These are phyloP conservation scores for Fraxinus platypoda DNA, from an alignment of 305 asterid species.

Conservation along the genomic window DNA sequence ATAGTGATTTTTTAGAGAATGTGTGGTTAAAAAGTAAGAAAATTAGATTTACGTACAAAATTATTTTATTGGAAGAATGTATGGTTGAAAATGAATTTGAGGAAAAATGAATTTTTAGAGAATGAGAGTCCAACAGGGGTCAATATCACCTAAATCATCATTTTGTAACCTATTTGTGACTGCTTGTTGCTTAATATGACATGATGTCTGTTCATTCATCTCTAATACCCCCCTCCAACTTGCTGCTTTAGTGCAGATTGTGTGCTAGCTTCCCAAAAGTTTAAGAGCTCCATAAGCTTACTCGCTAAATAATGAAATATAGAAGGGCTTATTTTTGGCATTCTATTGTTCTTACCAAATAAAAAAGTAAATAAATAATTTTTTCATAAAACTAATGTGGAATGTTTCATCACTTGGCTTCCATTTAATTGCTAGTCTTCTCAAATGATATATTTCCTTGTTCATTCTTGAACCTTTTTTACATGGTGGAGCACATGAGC, in stretches of 20 bases:
- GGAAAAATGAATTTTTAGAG: not conserved
- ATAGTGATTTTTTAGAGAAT: not conserved
- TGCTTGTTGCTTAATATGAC: not conserved
- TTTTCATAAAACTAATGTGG: not conserved
- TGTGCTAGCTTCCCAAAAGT: not conserved
- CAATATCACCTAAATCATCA: not conserved
- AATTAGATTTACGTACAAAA: not conserved
- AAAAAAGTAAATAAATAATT: not conserved
- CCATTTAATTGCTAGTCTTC: not conserved
- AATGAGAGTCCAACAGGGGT: not conserved
- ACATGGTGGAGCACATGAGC: not conserved
- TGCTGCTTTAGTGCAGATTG: slow-evolving; percentile 1
- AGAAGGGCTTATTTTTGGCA: not conserved
- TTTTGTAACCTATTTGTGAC: not conserved
- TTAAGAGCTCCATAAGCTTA: not conserved
- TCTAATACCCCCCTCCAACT: not conserved
- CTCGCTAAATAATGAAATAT: not conserved
- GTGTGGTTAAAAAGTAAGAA: not conserved
- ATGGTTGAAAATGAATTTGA: not conserved
- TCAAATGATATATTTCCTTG: not conserved
- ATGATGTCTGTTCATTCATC: not conserved
- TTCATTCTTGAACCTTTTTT: not conserved
- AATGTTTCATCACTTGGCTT: not conserved
- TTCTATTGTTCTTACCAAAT: not conserved
- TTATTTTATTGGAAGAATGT: not conserved